A percentile compares a stretch with the other conserved stretches of the same genome.
These are phyloP conservation scores for Nissolia schottii DNA, from an alignment of 306 rosid genomes.

Conservation along the genomic window DNA sequence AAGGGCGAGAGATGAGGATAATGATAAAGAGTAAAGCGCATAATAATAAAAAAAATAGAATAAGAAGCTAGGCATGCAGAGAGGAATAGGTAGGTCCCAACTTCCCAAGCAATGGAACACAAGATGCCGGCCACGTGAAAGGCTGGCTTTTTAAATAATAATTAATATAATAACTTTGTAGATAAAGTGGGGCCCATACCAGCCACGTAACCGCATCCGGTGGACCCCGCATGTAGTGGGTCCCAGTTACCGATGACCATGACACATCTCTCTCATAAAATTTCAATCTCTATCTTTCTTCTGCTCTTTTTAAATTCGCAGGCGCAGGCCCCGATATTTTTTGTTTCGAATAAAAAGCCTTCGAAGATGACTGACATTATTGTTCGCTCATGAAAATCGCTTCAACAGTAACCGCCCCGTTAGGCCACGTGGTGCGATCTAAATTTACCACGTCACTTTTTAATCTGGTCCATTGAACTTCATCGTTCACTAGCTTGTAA, in stretches of 20 bases:
- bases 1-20: not conserved
- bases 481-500: not conserved
- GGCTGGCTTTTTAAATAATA: not conserved
- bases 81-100: constrained; percentile 19
- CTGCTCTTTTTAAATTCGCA: not conserved
- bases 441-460: not conserved
- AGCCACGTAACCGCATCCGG: not conserved
- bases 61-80: not conserved
- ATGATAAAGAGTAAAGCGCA: not conserved
- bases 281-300: not conserved
- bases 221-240: constrained; percentile 14
- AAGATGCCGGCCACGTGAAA: constrained; percentile 29
- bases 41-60: not conserved
- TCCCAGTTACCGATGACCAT: not conserved
- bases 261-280: not conserved
- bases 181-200: constrained; percentile 50
- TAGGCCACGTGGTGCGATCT: constrained; percentile 7
- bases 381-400: not conserved
- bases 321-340: constrained; percentile 16
- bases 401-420: not conserved
- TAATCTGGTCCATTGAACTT: not conserved
- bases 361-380: constrained; percentile 15
- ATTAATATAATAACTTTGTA: constrained; percentile 7
- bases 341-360: not conserved
- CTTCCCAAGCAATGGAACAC: not conserved